Evolutionary conservation across 1,139 yeast genomes (phyloP), one percentile per base, ranked within the genome.

Genomic region (Blastobotrys apis): DNA sequence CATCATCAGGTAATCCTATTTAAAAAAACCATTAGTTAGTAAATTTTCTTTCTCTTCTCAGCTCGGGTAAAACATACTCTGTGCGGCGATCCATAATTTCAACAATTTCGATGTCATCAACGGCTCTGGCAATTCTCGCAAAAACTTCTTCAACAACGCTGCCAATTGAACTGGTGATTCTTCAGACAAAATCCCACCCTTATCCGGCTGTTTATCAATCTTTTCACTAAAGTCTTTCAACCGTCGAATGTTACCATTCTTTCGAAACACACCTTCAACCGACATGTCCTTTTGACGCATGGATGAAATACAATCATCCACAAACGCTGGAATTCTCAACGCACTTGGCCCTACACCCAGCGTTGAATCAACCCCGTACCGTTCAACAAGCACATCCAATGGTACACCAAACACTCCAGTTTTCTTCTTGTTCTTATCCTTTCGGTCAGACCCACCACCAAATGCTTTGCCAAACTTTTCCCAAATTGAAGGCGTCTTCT

Each of bases 121-220:
- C 1, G 98, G 97, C 56, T 81, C 90, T 1, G 98, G 98, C 59
- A 94, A 71, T 53, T 90, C 97, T 58, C 99, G 76, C 43, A 90
- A 67, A 73, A 90, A 92, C 65, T 86, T 88, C 65, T 94, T 94
- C 71, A 94, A 70, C 52, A 94, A 69, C 0, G 98, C 98, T 0
- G 98, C 96, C 43, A 94, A 70, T 65, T 94, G 98, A 38, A 94
- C 87, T 0, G 96, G 94, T 44, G 80, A 81, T 63, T 92, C 97
- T 41, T 72, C 75, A 22, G 80, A 73, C 40, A 92, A 75, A 56
- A 83, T 81, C 0, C 95, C 94, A 12, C 81, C 74, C 49, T 73
- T 77, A 32, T 79, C 75, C 1, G 97, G 96, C 54, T 77, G 74
- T 47, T 75, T 71, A 64, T 94, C 94, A 53, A 90, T 83, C 48